A percentile compares a stretch with the other conserved stretches of the same genome.
Evolutionary conservation across 176 grass and related monocot genomes (phyloP).

Genomic region (Lolium multiflorum): DNA sequence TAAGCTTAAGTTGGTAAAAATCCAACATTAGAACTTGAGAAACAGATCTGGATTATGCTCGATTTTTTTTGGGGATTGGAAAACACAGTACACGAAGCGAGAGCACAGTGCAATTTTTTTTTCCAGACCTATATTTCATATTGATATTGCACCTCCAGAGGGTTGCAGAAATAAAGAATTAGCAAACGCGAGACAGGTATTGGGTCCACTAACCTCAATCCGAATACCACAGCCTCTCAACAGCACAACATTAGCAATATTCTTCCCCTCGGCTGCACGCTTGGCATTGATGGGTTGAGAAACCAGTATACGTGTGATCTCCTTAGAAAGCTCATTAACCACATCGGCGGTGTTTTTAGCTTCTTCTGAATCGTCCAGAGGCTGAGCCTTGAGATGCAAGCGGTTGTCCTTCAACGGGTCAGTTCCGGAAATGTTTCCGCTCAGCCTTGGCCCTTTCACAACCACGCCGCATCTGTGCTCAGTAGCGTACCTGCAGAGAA

Average conservation of each 20-base stretch:
- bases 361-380: conserved; percentile 83
- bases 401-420: conserved; percentile 93
- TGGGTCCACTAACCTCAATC: conserved; percentile 81
- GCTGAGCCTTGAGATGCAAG: conserved; percentile 80
- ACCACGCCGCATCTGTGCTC: conserved; percentile 96
- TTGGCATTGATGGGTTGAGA: conserved; percentile 84
- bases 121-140: not conserved
- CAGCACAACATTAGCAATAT: conserved; percentile 84
- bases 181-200: not conserved
- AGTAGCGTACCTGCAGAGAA: conserved; percentile 80
- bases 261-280: conserved; percentile 74
- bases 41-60: not conserved
- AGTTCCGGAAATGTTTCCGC: conserved; percentile 98
- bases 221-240: conserved; percentile 88
- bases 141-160: not conserved
- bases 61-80: conserved; percentile 11
- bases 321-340: conserved; percentile 91
- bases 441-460: conserved; percentile 92
- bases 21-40: not conserved
- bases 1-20: conserved; percentile 8
- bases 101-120: not conserved
- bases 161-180: not conserved
- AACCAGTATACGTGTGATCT: conserved; percentile 74
- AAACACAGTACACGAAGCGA: not conserved
- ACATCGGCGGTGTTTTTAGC: conserved; percentile 84